These are phyloP conservation scores for Acacia melanoxylon DNA, from an alignment of 306 rosid species.

Conservation along the genomic window DNA sequence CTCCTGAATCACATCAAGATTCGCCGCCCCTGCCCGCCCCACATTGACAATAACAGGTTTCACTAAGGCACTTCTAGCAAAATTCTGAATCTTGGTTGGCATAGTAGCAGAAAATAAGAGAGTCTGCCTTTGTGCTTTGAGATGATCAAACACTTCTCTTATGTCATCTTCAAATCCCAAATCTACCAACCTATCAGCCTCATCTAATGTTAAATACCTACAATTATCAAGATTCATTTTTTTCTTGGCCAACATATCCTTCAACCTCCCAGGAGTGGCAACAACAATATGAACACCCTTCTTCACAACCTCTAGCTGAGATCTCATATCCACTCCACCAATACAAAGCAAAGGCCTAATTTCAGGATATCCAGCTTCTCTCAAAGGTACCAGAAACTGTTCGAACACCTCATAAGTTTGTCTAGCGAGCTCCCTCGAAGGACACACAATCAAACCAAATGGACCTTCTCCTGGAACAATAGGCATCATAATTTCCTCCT, in stretches of 20 bases:
- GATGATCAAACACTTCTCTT: slow-evolving; percentile 89
- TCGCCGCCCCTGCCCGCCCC: slow-evolving; percentile 95
- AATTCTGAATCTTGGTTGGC: slow-evolving; percentile 90
- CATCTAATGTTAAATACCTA: slow-evolving; percentile 84
- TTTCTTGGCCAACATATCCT: slow-evolving; percentile 94
- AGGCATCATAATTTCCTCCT: slow-evolving; percentile 96
- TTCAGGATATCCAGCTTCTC: slow-evolving; percentile 91
- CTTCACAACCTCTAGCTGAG: slow-evolving; percentile 82
- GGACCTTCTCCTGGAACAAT: slow-evolving; percentile 92
- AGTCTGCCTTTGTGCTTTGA: slow-evolving; percentile 91
- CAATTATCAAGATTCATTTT: slow-evolving; percentile 91
- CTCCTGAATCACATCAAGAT: slow-evolving; percentile 90
- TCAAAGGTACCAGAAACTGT: slow-evolving; percentile 68
- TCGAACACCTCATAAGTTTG: slow-evolving; percentile 94
- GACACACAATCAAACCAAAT: slow-evolving; percentile 77
- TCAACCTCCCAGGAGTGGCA: slow-evolving; percentile 94
- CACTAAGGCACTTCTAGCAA: slow-evolving; percentile 88
- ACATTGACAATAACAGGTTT: slow-evolving; percentile 77
- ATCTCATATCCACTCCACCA: slow-evolving; percentile 92
- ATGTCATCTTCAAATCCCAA: slow-evolving; percentile 91
- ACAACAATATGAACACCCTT: slow-evolving; percentile 96
- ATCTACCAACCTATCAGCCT: slow-evolving; percentile 95
- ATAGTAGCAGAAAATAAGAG: slow-evolving; percentile 91
- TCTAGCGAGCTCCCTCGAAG: slow-evolving; percentile 92
- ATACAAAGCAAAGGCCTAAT: slow-evolving; percentile 88